These are phyloP conservation scores for Nicotiana tabacum DNA, from an alignment of 257 asterid species.

Conservation along the genomic window DNA sequence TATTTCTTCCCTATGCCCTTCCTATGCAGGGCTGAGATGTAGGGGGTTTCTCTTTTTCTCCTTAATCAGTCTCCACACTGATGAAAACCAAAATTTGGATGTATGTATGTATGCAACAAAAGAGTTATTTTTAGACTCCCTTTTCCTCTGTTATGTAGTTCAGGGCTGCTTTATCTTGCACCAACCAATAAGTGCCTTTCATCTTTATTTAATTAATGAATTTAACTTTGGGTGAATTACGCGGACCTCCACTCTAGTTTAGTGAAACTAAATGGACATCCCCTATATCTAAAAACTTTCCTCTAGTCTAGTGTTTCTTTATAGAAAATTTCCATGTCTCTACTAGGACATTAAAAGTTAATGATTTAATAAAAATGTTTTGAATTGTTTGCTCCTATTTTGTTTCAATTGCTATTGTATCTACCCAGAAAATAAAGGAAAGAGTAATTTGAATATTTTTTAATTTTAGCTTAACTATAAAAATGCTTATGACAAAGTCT, in stretches of 20 bases:
- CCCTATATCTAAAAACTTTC: not conserved
- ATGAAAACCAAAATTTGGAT: not conserved
- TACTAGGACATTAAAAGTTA: not conserved
- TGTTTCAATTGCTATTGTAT: not conserved
- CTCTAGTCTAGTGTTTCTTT: not conserved
- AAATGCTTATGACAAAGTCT: not conserved
- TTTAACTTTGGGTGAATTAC: not conserved
- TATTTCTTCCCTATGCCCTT: not conserved
- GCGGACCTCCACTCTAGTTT: not conserved
- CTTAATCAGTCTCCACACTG: conserved; percentile 6
- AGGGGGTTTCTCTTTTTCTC: not conserved
- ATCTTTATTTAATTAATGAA: not conserved
- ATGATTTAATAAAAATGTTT: not conserved
- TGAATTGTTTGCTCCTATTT: not conserved
- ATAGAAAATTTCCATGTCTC: not conserved
- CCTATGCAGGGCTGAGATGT: not conserved
- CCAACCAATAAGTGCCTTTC: not conserved
- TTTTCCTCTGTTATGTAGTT: not conserved
- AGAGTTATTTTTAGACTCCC: not conserved
- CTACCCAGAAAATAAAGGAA: not conserved
- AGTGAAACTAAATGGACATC: not conserved
- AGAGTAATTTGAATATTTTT: not conserved
- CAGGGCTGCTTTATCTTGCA: not conserved
- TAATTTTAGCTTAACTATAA: not conserved
- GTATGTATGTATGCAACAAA: not conserved